Evolutionary conservation across 192 early-diverging fungal genomes (phyloP).

Genomic region (Entophlyctis luteolus): DNA sequence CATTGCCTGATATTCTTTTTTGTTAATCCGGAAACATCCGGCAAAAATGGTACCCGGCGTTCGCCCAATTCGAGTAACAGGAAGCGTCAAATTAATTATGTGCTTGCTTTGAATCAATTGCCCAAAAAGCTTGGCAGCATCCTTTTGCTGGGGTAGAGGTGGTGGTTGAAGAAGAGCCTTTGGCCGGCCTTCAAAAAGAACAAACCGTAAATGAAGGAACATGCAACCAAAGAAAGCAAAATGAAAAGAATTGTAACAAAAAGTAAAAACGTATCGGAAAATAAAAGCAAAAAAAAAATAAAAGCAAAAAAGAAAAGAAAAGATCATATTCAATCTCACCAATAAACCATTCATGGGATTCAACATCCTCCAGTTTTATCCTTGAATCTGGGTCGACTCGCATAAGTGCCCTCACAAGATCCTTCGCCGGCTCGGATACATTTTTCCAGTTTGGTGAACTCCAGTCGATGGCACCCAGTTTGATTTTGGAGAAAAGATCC

Average conservation of each 20-base stretch:
- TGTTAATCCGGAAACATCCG: background rate
- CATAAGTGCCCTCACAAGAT: constrained; percentile 32
- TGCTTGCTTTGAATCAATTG: background rate
- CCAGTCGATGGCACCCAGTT: constrained; percentile 26
- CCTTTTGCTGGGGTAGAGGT: too few species aligned
- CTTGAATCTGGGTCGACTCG: constrained; percentile 14
- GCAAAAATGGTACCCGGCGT: background rate
- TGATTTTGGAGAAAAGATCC: constrained; percentile 18
- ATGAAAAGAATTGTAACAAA: too few species aligned
- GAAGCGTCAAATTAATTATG: background rate
- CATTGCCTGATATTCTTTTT: background rate
- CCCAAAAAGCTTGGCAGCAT: background rate
- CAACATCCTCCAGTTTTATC: constrained; percentile 23
- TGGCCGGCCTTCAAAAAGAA: too few species aligned
- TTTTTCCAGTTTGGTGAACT: constrained; percentile 7
- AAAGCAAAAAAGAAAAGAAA: too few species aligned
- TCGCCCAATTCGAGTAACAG: background rate
- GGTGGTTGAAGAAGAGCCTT: too few species aligned
- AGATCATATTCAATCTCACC: too few species aligned
- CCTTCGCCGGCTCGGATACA: constrained; percentile 4
- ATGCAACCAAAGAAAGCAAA: too few species aligned
- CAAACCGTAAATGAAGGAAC: background rate
- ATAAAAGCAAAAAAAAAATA: too few species aligned
- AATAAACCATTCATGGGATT: constrained; percentile 28
- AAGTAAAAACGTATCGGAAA: too few species aligned